Percentiles rank a stretch among this genome's conserved stretches.
Evolutionary conservation across 768 basidiomycete genomes (phyloP).

Genomic region (Termitomyces sp.): DNA sequence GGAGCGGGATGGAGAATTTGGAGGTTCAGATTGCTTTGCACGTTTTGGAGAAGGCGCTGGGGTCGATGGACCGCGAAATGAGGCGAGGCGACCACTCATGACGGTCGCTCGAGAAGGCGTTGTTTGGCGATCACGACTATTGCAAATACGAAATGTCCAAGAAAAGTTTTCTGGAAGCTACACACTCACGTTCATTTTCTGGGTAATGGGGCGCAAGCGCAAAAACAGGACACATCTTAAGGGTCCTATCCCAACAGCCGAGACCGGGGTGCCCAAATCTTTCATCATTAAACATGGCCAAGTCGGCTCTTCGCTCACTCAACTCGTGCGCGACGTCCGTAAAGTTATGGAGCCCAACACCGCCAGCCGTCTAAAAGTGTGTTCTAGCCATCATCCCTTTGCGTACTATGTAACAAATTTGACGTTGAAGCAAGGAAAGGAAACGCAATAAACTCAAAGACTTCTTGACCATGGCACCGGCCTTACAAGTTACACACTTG

Average conservation of each 20-base stretch:
- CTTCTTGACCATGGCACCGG: slow-evolving; percentile 88
- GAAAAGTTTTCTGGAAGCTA: slow-evolving; percentile 6
- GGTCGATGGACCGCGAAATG: slow-evolving; percentile 77
- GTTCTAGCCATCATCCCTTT: slow-evolving; percentile 13
- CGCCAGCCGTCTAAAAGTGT: slow-evolving; percentile 83
- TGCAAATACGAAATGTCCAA: slow-evolving; percentile 14
- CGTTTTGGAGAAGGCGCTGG: slow-evolving; percentile 65
- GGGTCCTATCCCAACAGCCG: slow-evolving; percentile 32
- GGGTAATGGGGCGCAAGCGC: slow-evolving; percentile 64
- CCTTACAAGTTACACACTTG: slow-evolving; percentile 87
- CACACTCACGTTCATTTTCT: not conserved
- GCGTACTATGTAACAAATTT: not conserved
- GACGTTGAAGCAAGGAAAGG: slow-evolving; percentile 62
- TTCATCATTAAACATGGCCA: slow-evolving; percentile 97
- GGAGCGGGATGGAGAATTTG: slow-evolving; percentile 44
- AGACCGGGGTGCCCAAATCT: slow-evolving; percentile 66
- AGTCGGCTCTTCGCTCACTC: slow-evolving; percentile 81
- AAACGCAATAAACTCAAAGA: slow-evolving; percentile 89
- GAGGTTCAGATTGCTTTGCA: slow-evolving; percentile 33
- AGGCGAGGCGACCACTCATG: slow-evolving; percentile 51
- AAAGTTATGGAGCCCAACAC: slow-evolving; percentile 99
- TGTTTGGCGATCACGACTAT: slow-evolving; percentile 19
- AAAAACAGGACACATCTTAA: slow-evolving; percentile 85
- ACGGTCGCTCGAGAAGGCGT: slow-evolving; percentile 1
- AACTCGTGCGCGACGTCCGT: slow-evolving; percentile 89